Base-by-base conservation (phyloP, 352 stramenopile genomes). In the Aphanomyces euteiches region DNA sequence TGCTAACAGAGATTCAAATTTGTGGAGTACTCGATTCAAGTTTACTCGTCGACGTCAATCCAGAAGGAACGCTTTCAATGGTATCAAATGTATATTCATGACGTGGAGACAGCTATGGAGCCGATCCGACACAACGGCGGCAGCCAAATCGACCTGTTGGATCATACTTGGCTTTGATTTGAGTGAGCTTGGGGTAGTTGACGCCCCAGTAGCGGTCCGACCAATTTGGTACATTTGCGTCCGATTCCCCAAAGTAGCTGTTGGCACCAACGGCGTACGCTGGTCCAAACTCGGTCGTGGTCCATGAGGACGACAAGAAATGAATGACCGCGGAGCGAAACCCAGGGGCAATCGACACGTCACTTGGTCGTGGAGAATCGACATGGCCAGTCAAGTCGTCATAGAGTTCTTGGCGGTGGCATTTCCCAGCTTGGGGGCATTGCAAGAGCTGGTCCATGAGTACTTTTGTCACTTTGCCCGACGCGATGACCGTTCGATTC, bases 171-270 rank as follows among this genome's bases (percentile, higher is more conserved):
- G 43, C 17, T n/a, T 50, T 50, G 43, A 50, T n/a, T n/a, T 12
- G 10, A 12, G 17, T 12, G 10, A 50, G 43, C 43, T 50, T 50
- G 43, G 43, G 10, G 43, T 50, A 50, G 17, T 50, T 50, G 43
- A n/a, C 43, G 43, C 43, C 43, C 43, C 43, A 50, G 17, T 50
- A 50, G 10, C 43, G 43, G 43, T 50, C 43, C 10, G 43, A n/a
- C 43, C 43, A 50, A 50, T 50, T 50, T n/a, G 43, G 10, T n/a
- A 50, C 43, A 50, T 50, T 50, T 12, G 10, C 17, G 43, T 50
- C 43, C 43, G 43, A 50, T n/a, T 50, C 43, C 10, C 43, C 17
- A 50, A 50, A 50, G 43, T 50, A 50, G 43, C 43, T 50, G 43
- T 50, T 50, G 10, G 43, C 17, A 12, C 43, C 43, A 50, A 50